Evolutionary conservation across 805 yeast genomes (phyloP).

Genomic region (Lachancea sp.): DNA sequence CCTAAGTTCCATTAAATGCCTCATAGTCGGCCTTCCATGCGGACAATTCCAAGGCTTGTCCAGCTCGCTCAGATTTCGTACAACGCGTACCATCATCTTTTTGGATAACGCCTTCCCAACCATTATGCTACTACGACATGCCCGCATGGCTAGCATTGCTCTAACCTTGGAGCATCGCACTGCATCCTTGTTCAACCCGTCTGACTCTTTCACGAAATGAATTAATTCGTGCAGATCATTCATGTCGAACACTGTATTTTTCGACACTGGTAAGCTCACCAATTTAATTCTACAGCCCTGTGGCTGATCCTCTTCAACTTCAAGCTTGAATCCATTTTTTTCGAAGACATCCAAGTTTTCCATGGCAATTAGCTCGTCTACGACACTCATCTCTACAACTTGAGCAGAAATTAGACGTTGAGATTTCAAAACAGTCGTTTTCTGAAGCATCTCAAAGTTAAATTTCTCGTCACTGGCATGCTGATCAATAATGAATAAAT

Average conservation of each 20-base stretch:
- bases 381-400: slow-evolving; percentile 55
- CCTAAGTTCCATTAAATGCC: slow-evolving; percentile 68
- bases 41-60: slow-evolving; percentile 98
- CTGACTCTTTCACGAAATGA: slow-evolving; percentile 53
- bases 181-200: slow-evolving; percentile 34
- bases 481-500: slow-evolving; percentile 86
- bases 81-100: slow-evolving; percentile 61
- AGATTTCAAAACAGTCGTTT: slow-evolving; percentile 48
- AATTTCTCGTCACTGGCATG: slow-evolving; percentile 96
- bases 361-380: slow-evolving; percentile 69
- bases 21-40: slow-evolving; percentile 95
- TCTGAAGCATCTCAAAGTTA: slow-evolving; percentile 71
- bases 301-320: slow-evolving; percentile 40
- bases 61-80: slow-evolving; percentile 57
- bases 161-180: slow-evolving; percentile 69
- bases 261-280: slow-evolving; percentile 65
- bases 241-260: slow-evolving; percentile 57
- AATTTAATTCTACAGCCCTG: slow-evolving; percentile 56
- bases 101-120: slow-evolving; percentile 65
- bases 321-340: slow-evolving; percentile 71
- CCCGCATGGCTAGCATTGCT: slow-evolving; percentile 86
- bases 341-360: slow-evolving; percentile 54
- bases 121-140: slow-evolving; percentile 92
- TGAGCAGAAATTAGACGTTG: slow-evolving; percentile 66
- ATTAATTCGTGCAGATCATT: slow-evolving; percentile 71